Evolutionary conservation across 345 rosid species (phyloP), one percentile per base, ranked within the genome.

Genomic region (Populus simonii): DNA sequence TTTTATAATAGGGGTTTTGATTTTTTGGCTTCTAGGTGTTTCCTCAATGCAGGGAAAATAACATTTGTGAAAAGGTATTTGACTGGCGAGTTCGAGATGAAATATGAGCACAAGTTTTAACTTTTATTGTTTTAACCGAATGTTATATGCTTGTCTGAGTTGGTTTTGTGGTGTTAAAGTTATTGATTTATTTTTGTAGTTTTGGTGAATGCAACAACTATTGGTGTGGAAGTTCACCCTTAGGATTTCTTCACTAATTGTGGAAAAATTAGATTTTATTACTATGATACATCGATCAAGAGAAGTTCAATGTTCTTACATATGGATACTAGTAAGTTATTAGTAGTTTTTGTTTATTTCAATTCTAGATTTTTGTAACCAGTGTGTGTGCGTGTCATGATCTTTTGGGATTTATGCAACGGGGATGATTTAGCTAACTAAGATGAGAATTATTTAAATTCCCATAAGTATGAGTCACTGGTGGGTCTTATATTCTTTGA

Each of bases 271-370:
- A 87, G 99, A 3, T 95, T 95, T 72, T 90, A 95, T 83, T 93
- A 97, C 88, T 95, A 97, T 98, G 98, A 95, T 49, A 95, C 99
- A 71, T 97, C 99, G 97, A 98, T 0, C 98, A 95, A 72, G 98
- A 93, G 88, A 93, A 92, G 80, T 93, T 95, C 36, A 97, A 98
- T 79, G 98, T 97, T 33, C 93, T 95, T 9, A 83, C 97, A 74
- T 98, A 93, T 90, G 99, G 98, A 31, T 94, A 94, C 83, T 94
- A 93, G 98, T 94, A 76, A 85, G 98, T 73, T 31, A 31, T 31
- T 31, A 31, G 31, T 31, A 31, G 31, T 2, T 31, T 31, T 31
- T 31, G 31, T 31, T 31, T 31, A 31, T 31, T 31, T 31, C 31
- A 31, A 31, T 31, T 2, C 31, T 31, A 31, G 3, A 31, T 31